These are phyloP conservation scores for Diaporthe sp. DNA, from an alignment of 2,329 filamentous ascomycete genomes.

Conservation along the genomic window DNA sequence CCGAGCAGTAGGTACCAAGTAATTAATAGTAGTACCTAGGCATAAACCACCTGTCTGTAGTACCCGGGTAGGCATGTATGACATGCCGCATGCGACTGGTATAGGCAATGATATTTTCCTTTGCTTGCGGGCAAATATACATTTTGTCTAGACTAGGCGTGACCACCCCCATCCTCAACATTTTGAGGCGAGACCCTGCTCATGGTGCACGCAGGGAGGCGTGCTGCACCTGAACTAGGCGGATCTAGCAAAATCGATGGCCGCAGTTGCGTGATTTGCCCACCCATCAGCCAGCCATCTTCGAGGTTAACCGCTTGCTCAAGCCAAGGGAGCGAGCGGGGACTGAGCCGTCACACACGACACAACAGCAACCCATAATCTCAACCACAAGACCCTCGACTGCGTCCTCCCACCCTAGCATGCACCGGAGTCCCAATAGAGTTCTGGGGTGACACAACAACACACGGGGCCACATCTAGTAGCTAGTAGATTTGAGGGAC, in stretches of 20 bases:
- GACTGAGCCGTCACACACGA: neutral
- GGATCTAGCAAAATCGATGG: constrained; percentile 1
- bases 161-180: neutral
- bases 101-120: neutral
- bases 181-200: neutral
- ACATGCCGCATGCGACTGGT: neutral
- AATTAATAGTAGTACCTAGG: neutral
- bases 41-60: no score
- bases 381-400: neutral
- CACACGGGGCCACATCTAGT: neutral
- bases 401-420: neutral
- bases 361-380: neutral
- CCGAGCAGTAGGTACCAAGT: neutral
- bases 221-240: neutral
- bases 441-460: constrained; percentile 3
- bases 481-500: neutral
- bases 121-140: neutral
- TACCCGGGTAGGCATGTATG: neutral
- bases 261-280: constrained; percentile 14
- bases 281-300: constrained; percentile 8
- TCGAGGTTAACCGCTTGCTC: constrained; percentile 6
- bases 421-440: neutral
- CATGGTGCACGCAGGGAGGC: neutral
- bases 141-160: neutral
- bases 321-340: neutral